A percentile compares a stretch with the other conserved stretches of the same genome.
phyloP scores from a whole-genome alignment of 2,329 filamentous ascomycete genomes.

The Microdochium nivale region DNA sequence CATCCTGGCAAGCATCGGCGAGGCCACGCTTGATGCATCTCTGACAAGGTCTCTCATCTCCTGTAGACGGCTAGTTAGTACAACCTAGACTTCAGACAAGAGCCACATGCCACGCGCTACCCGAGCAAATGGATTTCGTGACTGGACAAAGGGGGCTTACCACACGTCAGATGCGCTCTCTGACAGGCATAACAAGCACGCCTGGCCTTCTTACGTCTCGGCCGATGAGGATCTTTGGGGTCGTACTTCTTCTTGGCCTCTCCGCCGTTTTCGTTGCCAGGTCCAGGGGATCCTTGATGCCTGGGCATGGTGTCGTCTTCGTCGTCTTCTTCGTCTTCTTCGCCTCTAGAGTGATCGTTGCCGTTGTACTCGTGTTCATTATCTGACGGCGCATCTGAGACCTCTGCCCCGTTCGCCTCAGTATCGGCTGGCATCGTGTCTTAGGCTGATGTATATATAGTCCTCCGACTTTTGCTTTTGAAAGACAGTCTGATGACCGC shows the following conservation, averaged over 20 bases:
- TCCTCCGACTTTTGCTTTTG: conserved; percentile 9
- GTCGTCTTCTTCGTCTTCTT: conserved; percentile 36
- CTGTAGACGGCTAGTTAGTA: conserved; percentile 37
- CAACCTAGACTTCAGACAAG: conserved; percentile 1
- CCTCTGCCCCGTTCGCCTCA: conserved; percentile 43
- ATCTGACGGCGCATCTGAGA: conserved; percentile 51
- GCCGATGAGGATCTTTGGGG: conserved; percentile 83
- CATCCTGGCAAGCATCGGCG: conserved; percentile 87
- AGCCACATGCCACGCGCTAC: neutral
- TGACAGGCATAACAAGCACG: conserved; percentile 96
- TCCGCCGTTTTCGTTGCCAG: conserved; percentile 33
- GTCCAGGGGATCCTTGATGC: conserved; percentile 31
- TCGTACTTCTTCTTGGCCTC: conserved; percentile 61
- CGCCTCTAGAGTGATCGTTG: conserved; percentile 27
- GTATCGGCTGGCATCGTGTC: conserved; percentile 47
- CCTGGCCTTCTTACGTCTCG: conserved; percentile 89
- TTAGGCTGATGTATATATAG: conserved; percentile 39
- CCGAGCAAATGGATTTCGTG: conserved; percentile 2
- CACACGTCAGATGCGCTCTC: conserved; percentile 92
- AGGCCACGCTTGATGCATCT: conserved; percentile 91
- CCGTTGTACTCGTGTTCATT: conserved; percentile 49
- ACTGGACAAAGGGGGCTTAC: conserved; percentile 50
- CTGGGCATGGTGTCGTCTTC: conserved; percentile 46
- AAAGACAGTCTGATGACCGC: conserved; percentile 13
- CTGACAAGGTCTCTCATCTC: conserved; percentile 89